Evolutionary conservation across 768 basidiomycete species (phyloP), one percentile per base, ranked within the genome.

Genomic region (Lactifluus pinguis): DNA sequence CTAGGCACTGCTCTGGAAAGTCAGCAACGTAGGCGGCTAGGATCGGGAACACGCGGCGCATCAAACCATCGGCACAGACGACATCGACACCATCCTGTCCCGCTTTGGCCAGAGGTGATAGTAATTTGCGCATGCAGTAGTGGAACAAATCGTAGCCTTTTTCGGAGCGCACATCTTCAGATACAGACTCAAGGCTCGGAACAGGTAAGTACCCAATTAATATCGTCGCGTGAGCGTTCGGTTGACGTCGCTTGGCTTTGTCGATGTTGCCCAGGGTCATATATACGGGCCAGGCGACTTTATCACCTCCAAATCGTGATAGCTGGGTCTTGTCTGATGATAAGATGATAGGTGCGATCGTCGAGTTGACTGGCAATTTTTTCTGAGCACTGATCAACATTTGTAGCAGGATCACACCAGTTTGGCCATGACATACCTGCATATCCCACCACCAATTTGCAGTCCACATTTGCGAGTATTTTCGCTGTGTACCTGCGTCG

Each of bases 201-300:
- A 63, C 64, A 38, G 64, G 73, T 7, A 74, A 55, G 39, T 72
- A 72, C 0, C 64, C 69, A n/a, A 74, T 2, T 0, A 73, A 65
- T 0, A 72, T 44, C 1, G 56, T 60, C 0, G 67, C 69, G 6
- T 52, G 59, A 8, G 44, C 8, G 0, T 59, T 66, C 0, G 66
- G 60, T 42, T 70, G 6, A 54, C 32, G 13, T 70, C 66, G 45
- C 69, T 70, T 19, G 2, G 4, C 4, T 15, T 51, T 51, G 3
- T 21, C 10, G 1, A 51, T 51, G 6, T 51, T 51, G 3, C 69
- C 71, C 21, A 73, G 64, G 0, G 69, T 68, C 0, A 73, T 25
- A 49, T 74, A 74, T 3, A 74, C 65, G 2, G 73, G 72, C 53
- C 68, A 71, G 15, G 69, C 70, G 3, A 42, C n/a, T 29, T 68